Evolutionary conservation across 1,284 basidiomycete species (phyloP).

Genomic region (Amylostereum areolatum): DNA sequence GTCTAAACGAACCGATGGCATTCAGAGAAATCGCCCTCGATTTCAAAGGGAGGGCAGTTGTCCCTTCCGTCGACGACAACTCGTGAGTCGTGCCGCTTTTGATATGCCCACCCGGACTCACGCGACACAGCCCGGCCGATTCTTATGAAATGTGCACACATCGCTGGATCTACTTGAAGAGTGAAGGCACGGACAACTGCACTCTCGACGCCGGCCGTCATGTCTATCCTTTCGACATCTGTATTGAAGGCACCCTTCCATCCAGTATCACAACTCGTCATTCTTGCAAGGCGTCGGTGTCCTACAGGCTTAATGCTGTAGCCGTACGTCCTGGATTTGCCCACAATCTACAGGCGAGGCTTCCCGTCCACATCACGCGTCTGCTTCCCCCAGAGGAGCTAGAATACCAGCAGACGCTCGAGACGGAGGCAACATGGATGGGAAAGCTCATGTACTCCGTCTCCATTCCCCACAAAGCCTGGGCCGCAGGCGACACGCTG

Average conservation of each 20-base stretch:
- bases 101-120: not conserved
- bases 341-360: slow-evolving; percentile 51
- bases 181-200: no score
- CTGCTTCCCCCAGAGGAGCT: slow-evolving; percentile 70
- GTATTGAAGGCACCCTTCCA: slow-evolving; percentile 67
- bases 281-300: slow-evolving; percentile 36
- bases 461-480: slow-evolving; percentile 73
- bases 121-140: not conserved
- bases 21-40: slow-evolving; percentile 73
- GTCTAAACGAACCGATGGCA: slow-evolving; percentile 65
- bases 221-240: slow-evolving; percentile 73
- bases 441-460: slow-evolving; percentile 82
- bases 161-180: not conserved
- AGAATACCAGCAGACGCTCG: slow-evolving; percentile 84
- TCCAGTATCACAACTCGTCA: slow-evolving; percentile 40
- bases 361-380: slow-evolving; percentile 56
- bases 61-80: not conserved
- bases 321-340: not conserved
- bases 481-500: slow-evolving; percentile 74
- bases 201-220: slow-evolving; percentile 71
- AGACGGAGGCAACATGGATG: slow-evolving; percentile 85
- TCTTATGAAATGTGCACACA: not conserved
- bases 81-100: not conserved
- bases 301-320: not conserved
- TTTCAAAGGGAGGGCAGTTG: not conserved